Evolutionary conservation across 305 asterid species (phyloP).

Genomic region (Ajuga reptans): DNA sequence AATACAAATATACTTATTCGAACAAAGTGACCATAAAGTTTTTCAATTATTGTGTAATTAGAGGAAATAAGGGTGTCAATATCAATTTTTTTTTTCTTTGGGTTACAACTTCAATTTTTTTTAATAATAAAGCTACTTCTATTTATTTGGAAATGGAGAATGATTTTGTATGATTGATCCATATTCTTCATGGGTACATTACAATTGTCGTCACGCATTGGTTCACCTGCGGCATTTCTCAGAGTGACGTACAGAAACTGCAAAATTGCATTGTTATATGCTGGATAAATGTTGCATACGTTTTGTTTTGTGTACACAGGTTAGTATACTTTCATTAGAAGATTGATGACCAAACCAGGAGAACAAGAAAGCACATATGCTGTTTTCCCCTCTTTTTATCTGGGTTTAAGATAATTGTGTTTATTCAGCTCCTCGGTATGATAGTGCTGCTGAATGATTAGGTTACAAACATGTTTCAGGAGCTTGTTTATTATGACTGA

Average conservation of each 20-base stretch:
- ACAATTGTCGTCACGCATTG: no score
- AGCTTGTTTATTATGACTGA: background rate
- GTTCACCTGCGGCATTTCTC: no score
- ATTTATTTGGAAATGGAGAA: no score
- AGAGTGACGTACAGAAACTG: background rate
- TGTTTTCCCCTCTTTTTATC: background rate
- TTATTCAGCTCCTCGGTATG: slow-evolving; percentile 6
- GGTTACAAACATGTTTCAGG: background rate
- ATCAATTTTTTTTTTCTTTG: no score
- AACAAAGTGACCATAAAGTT: no score
- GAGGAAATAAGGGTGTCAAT: no score
- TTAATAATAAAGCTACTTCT: no score
- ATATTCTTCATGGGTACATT: no score
- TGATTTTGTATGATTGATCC: no score
- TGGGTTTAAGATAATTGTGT: background rate
- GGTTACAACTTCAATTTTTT: no score
- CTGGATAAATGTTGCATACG: slow-evolving; percentile 6
- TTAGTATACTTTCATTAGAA: background rate
- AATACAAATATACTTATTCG: no score
- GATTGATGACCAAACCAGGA: background rate
- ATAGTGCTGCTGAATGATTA: slow-evolving; percentile 10
- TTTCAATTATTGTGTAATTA: no score
- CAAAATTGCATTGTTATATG: background rate
- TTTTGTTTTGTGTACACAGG: slow-evolving; percentile 6
- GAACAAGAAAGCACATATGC: background rate